These are phyloP conservation scores for Plasmopara muralis DNA, from an alignment of 352 stramenopile genomes.

Conservation along the genomic window DNA sequence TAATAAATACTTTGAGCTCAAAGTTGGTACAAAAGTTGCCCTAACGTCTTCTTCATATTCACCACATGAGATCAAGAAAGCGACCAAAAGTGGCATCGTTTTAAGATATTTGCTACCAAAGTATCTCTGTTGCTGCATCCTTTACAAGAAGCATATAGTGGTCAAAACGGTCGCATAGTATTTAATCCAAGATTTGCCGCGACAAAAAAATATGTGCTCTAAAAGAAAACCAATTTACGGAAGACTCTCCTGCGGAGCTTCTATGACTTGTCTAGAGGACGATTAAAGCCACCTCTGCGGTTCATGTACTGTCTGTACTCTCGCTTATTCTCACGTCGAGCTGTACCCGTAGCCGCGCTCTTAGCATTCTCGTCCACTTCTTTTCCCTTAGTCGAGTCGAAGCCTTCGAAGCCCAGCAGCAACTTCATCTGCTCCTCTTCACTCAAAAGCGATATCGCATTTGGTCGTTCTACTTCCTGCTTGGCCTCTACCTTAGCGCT, in stretches of 20 bases:
- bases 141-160: no score
- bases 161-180: no score
- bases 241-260: background rate
- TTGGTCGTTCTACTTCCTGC: constrained; percentile 30
- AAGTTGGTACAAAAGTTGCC: no score
- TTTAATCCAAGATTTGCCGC: no score
- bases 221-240: background rate
- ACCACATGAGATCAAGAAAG: no score
- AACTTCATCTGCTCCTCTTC: constrained; percentile 41
- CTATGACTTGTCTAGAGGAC: constrained; percentile 79
- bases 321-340: constrained; percentile 86
- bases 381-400: constrained; percentile 92
- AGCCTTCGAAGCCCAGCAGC: constrained; percentile 43
- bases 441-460: constrained; percentile 27
- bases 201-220: no score
- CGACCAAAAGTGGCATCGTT: no score
- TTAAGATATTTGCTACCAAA: no score
- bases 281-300: constrained; percentile 93
- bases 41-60: no score
- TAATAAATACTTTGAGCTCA: no score
- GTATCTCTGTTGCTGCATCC: no score
- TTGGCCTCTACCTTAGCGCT: constrained; percentile 8
- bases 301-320: constrained; percentile 98
- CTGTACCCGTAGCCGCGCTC: constrained; percentile 68
- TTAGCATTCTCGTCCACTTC: constrained; percentile 89